Conservation (phyloP, 129 eudicot species). For the Lactuca saligna region DNA sequence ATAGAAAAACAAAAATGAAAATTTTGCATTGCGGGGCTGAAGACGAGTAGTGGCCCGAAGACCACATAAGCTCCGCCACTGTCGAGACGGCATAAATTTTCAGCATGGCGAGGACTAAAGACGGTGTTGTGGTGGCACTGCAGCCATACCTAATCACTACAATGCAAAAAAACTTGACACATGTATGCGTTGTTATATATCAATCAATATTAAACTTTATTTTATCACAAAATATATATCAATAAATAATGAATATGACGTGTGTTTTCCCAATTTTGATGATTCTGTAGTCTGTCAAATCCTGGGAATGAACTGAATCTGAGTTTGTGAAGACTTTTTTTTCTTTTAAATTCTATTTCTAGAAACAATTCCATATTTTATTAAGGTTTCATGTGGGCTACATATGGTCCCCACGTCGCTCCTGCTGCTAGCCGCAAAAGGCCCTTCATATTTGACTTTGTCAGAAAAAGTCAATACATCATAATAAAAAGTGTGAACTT, state of each 20-base stretch:
- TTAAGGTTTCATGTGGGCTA: conserved; percentile 5
- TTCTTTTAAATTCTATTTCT: not conserved
- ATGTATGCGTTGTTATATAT: conserved; percentile 5
- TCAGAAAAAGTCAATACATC: not conserved
- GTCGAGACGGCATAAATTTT: no score
- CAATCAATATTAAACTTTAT: no score
- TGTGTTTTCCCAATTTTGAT: conserved; percentile 3
- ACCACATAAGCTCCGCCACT: no score
- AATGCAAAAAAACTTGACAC: not conserved
- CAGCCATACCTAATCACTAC: no score
- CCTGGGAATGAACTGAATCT: conserved; percentile 18
- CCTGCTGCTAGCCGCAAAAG: conserved; percentile 20
- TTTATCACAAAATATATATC: no score
- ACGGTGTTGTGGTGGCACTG: no score
- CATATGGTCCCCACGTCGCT: conserved; percentile 14
- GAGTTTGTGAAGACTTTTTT: conserved; percentile 16
- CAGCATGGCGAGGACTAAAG: no score
- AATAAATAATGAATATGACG: conserved; percentile 1
- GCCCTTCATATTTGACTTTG: conserved; percentile 13
- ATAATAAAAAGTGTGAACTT: not conserved
- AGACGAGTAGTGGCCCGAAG: no score
- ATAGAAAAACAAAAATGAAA: no score
- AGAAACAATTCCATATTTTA: conserved; percentile 8
- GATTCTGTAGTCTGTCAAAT: conserved; percentile 19
- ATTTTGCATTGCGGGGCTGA: no score